phyloP scores from a whole-genome alignment of 2,329 filamentous ascomycete species.

The Beauveria medogensis region DNA sequence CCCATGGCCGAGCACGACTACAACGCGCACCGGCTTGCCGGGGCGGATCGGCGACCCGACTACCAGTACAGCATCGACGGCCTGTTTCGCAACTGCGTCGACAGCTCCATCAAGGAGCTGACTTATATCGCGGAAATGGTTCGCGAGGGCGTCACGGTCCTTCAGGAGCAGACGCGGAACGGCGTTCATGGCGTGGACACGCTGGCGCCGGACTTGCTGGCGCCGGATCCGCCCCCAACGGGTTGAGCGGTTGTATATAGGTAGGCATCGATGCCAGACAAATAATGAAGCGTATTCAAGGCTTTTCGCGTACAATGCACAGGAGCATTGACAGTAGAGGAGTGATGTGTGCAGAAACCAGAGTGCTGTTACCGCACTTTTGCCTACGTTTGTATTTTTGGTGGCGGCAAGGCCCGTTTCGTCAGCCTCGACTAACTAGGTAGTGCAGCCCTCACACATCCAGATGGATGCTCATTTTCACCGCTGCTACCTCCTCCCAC shows the following conservation, averaged over 20 bases:
- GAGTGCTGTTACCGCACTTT: background rate
- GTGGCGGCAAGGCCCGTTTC: background rate
- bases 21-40: constrained; percentile 28
- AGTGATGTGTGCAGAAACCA: background rate
- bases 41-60: constrained; percentile 32
- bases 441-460: too few relatives aligned
- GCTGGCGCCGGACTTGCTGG: background rate
- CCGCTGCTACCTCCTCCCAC: too few relatives aligned
- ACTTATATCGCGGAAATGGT: constrained; percentile 37
- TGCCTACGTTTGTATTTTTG: background rate
- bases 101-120: constrained; percentile 34
- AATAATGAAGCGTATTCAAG: background rate
- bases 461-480: too few relatives aligned
- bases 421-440: background rate
- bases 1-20: constrained; percentile 22
- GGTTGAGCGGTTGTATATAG: background rate
- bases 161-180: constrained; percentile 22
- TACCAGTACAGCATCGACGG: constrained; percentile 37
- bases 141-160: constrained; percentile 35
- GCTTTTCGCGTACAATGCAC: background rate
- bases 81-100: constrained; percentile 35
- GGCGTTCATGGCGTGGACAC: background rate
- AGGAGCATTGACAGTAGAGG: background rate
- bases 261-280: background rate
- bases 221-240: background rate